Percentiles rank a stretch among this genome's conserved stretches.
Conservation (phyloP, 208 protist genomes). For the Leishmania gerbilli region DNA sequence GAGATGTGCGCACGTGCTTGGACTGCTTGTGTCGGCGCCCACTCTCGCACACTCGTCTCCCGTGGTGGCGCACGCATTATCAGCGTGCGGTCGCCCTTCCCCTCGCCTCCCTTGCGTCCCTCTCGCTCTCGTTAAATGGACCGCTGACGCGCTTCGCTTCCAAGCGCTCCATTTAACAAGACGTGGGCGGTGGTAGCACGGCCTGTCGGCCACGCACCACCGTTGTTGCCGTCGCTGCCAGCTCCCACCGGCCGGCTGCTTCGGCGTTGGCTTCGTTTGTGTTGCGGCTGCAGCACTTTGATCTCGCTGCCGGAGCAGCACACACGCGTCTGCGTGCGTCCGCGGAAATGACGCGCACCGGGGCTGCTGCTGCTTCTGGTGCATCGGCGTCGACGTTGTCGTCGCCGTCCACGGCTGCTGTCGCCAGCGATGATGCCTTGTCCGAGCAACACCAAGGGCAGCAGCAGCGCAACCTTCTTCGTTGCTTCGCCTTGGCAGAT, state of each 20-base stretch:
- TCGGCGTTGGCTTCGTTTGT: neutral
- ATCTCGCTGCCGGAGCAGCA: too few species aligned
- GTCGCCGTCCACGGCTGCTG: neutral
- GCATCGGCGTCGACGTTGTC: neutral
- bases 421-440: neutral
- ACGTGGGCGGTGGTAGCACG: neutral
- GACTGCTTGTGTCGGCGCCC: neutral
- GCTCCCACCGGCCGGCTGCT: neutral
- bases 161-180: neutral
- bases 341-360: neutral
- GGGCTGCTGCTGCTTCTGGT: neutral
- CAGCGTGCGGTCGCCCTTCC: neutral
- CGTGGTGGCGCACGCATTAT: neutral
- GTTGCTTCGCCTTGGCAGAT: constrained; percentile 26
- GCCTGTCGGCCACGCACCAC: neutral
- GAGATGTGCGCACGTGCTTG: neutral
- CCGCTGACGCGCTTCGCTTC: neutral
- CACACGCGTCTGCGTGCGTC: neutral
- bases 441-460: neutral
- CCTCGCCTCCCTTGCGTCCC: neutral
- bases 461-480: constrained; percentile 10
- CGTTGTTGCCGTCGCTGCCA: neutral
- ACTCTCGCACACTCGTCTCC: neutral
- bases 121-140: neutral
- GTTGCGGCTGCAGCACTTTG: neutral